A percentile compares a stretch with the other conserved stretches of the same genome.
Conservation (phyloP, 176 grass and related monocot genomes). For the Secale cereale region DNA sequence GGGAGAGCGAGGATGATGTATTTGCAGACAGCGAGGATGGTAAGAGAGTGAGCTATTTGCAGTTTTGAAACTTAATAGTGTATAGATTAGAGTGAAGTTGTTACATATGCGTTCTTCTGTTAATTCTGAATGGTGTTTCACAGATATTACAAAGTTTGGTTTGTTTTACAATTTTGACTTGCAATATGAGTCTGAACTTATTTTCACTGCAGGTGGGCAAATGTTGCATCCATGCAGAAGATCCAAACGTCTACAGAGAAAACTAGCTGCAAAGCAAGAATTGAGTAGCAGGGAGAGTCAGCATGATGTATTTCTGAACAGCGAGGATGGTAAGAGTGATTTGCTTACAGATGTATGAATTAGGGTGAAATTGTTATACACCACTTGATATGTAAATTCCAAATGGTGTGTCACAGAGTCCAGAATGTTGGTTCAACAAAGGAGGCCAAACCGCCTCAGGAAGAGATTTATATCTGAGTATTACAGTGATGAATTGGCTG, state of each 20-base stretch:
- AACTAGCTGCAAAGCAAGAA: background rate
- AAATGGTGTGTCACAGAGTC: constrained; percentile 9
- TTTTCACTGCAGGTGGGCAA: background rate
- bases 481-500: background rate
- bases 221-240: constrained; percentile 10
- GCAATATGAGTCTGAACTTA: background rate
- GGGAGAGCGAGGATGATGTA: background rate
- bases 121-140: no score
- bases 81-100: background rate
- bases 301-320: constrained; percentile 5
- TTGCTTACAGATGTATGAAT: background rate
- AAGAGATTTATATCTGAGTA: background rate
- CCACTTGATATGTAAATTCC: background rate
- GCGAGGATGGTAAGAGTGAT: constrained; percentile 8
- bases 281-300: background rate
- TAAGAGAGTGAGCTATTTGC: background rate
- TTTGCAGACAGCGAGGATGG: constrained; percentile 17
- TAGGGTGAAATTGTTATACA: background rate
- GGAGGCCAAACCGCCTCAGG: constrained; percentile 23
- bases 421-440: background rate
- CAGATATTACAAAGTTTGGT: background rate
- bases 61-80: background rate
- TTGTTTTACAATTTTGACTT: background rate
- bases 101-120: background rate
- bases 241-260: background rate